Conservation (phyloP, 257 asterid genomes). For the Schizonepeta tenuifolia region DNA sequence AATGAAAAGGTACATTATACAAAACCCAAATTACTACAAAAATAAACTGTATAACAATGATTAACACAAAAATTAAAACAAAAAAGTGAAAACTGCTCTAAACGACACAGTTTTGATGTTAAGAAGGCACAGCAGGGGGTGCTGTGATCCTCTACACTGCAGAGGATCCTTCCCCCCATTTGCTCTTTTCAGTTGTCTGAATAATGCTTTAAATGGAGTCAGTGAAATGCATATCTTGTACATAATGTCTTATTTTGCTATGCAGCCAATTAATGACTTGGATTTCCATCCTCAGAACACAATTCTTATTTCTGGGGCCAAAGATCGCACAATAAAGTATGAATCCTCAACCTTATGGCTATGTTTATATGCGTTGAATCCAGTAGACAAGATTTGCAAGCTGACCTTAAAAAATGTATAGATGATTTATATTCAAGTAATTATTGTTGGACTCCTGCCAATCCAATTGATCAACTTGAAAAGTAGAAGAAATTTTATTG, state of each 20-base stretch:
- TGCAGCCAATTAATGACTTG: slow-evolving; percentile 92
- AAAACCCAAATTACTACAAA: no score
- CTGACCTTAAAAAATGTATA: not conserved
- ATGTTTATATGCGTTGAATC: slow-evolving; percentile 27
- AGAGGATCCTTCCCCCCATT: no score
- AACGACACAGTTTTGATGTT: no score
- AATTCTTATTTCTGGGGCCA: slow-evolving; percentile 82
- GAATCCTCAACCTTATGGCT: slow-evolving; percentile 32
- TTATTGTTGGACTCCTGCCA: slow-evolving; percentile 23
- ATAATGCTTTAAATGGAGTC: slow-evolving; percentile 27
- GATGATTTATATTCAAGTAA: slow-evolving; percentile 10
- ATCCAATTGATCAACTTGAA: not conserved
- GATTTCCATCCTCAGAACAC: slow-evolving; percentile 90
- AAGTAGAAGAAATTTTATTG: slow-evolving; percentile 1
- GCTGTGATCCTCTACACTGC: no score
- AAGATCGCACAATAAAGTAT: slow-evolving; percentile 91
- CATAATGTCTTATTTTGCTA: slow-evolving; percentile 37
- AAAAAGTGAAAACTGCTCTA: no score
- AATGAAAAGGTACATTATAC: no score
- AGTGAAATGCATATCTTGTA: slow-evolving; percentile 7
- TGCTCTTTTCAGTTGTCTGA: not conserved
- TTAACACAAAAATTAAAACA: no score
- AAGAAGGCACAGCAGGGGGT: no score
- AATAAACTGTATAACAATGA: no score
- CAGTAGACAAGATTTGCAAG: slow-evolving; percentile 16